Base-by-base conservation (phyloP, 768 basidiomycete genomes). In the Roridomyces roridus region DNA sequence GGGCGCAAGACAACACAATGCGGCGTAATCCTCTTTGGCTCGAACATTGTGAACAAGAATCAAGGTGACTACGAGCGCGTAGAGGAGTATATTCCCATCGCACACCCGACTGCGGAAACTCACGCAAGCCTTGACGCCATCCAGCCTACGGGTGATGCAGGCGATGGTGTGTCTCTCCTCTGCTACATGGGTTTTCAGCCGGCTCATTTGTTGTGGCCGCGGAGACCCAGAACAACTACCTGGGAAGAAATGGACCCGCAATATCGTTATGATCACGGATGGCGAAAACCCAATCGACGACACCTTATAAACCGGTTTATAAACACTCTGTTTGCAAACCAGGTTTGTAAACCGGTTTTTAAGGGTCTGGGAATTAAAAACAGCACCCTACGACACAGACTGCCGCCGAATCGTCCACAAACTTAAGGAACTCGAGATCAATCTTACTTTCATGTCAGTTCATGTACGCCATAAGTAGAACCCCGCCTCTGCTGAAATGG, bases 1-100 rank as follows among this genome's bases (percentile, higher is more conserved):
- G 91, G 89, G 14, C 81, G 96, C 37, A 97, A 96, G 77, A 98
- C 96, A 10, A 95, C 96, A 67, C 87, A 93, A 67, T 93, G 94
- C 68, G 92, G 94, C n/a, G 84, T 98, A 25, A 81, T 97, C 43
- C 73, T 88, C 3, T 94, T 94, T 66, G 96, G 93, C n/a, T 85
- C 89, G 2, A 86, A 92, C 59, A 70, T 84, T 41, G 71, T 93
- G 60, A 80, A 88, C 65, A 71, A 77, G 21, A 77, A 77, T n/a
- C n/a, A 82, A 47, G 86, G 83, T 21, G 91, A 87, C 6, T 95
- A 94, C 62, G 87, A 92, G 18, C 77, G 87, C 59, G 85, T 95
- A 31, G 67, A 76, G 15, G 87, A 92, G 65, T 89, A 85, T 68
- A 84, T 93, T 53, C 79, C 81, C 6, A 85, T 93, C 26, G 84